Percentiles rank a stretch among this genome's conserved stretches.
phyloP scores from a whole-genome alignment of 306 rosid genomes.

The Cicer judaicum region DNA sequence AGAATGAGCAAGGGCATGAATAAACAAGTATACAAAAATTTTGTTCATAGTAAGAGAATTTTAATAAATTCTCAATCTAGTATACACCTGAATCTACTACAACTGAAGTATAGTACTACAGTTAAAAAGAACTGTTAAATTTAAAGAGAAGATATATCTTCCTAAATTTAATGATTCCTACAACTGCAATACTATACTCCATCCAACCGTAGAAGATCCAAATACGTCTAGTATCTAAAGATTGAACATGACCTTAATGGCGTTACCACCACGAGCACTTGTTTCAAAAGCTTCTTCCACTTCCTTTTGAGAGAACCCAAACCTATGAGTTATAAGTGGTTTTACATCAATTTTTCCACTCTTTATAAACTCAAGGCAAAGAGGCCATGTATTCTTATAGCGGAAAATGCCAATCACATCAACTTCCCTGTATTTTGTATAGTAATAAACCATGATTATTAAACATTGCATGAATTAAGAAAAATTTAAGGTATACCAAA shows the following conservation, averaged over 20 bases:
- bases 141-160: too few relatives aligned
- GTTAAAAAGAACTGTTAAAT: too few relatives aligned
- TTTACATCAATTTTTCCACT: conserved; percentile 85
- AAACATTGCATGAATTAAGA: conserved; percentile 1
- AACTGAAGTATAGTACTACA: too few relatives aligned
- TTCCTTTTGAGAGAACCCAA: conserved; percentile 84
- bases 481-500: neutral
- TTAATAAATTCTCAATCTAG: too few relatives aligned
- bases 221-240: conserved; percentile 43
- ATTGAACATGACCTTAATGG: conserved; percentile 97
- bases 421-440: conserved; percentile 66
- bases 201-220: too few relatives aligned
- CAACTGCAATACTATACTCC: too few relatives aligned
- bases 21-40: too few relatives aligned
- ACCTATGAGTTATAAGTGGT: conserved; percentile 86
- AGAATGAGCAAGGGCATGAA: too few relatives aligned
- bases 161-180: too few relatives aligned
- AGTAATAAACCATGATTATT: conserved; percentile 5
- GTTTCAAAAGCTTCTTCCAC: conserved; percentile 92
- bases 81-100: too few relatives aligned
- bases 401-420: conserved; percentile 86
- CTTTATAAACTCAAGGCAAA: conserved; percentile 81
- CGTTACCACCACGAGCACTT: conserved; percentile 92
- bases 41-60: too few relatives aligned
- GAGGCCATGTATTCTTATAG: conserved; percentile 94